Base-by-base conservation (phyloP, 257 asterid species). In the Schizonepeta tenuifolia region DNA sequence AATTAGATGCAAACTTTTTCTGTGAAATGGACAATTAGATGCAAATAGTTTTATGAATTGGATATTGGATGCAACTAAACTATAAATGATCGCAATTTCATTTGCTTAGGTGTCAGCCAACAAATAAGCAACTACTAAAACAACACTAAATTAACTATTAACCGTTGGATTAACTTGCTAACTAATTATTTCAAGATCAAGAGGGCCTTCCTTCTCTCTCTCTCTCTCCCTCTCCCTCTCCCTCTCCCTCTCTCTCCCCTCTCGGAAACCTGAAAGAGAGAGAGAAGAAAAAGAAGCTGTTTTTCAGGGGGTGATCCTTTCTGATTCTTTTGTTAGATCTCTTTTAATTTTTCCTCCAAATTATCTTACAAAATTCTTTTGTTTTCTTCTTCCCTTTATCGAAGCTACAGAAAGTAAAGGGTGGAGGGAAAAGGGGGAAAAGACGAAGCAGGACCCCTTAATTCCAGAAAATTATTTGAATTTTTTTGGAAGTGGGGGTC, bases 121-220 rank as follows among this genome's bases (percentile, higher is more conserved):
- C 80, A 69, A 58, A 41, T 41, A 41, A 43, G 33, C 61, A 24
- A 24, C 70, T 9, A 43, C 20, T 18, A 28, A 2, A 1, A 61
- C 9, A 15, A 55, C 26, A 49, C 66, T 41, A 68, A 6, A 70
- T 26, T 11, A 49, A 57, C 26, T 21, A 40, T 5, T 15, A 50
- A 51, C 85, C 96, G 89, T 83, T 17, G 46, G 86, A 86, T 86
- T 53, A 49, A 61, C 56, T 72, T 70, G 82, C 61, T 20, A 40
- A 26, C 64, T 21, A 51, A 41, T 31, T 20, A 58, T 78, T 76
- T 83, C 54, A 59, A 65, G 70, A 57, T 77, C 57, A 50, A 82
- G 83, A 89, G 83, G 90, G 89, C 44, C 66, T 76, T 73, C 84
- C 84, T 73, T 67, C 31, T 51, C 31, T 53, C 59, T 84, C 78